Evolutionary conservation across 768 basidiomycete species (phyloP), one percentile per base, ranked within the genome.

Genomic region (Suillus placidus): DNA sequence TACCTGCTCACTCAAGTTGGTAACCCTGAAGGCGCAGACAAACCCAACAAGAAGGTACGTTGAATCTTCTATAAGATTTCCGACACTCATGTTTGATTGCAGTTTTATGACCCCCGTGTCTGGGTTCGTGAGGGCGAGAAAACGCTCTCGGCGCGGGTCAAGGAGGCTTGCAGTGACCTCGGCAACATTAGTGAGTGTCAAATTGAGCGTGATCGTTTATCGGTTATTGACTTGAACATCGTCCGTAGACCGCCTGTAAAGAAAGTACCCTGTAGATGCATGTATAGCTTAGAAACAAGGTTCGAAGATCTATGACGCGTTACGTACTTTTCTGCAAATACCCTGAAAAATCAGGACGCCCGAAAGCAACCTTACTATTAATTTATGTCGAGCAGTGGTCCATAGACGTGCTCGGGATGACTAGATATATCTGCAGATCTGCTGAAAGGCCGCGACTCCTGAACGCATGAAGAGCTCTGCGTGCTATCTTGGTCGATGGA

Each of bases 91-190:
- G 68, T 35, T 18, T 23, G 12, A 47, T 38, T 23, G 16, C 68
- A 92, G 91, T 91, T 79, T 84, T 97, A 97, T 81, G 95, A 97
- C 79, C 96, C 95, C 60, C 93, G 97, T 83, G 90, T 96, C 66
- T 99, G 97, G 97, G 95, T 99, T 60, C 93, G 97, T 73, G 95
- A 97, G 81, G 96, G 96, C 70, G 95, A 99, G 84, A 95, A 96
- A 88, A 97, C 95, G 23, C 86, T 99, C 70, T 56, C 77, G 57
- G 85, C 78, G 68, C 94, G 97, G 74, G 94, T 97, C 81, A 93
- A 95, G 81, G 90, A 92, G 78, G 95, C 97, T n/a, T 95, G 94
- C 80, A 71, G 78, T 51, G 97, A 99, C 80, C 86, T 99, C 66
- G 93, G 91, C 70, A 94, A 88, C 76, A 78, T 82, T 65, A 71